Evolutionary conservation across 2,329 filamentous ascomycete genomes (phyloP), one percentile per base, ranked within the genome.

Genomic region (Myriosclerotinia duriaeana): DNA sequence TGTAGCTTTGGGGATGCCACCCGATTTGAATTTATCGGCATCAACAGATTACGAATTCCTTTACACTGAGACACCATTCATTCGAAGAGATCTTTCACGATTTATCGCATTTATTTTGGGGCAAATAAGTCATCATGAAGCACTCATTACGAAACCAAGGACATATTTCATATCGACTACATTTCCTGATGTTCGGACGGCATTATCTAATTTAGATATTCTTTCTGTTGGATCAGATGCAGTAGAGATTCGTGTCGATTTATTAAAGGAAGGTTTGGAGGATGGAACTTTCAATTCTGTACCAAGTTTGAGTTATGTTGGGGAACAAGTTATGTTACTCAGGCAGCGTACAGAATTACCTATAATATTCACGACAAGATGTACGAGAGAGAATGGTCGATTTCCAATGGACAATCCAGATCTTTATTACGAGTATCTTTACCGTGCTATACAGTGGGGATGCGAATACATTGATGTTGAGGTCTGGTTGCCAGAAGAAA

Each of bases 381-480:
- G 92, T 76, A 92, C 87, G 2, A 86, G 84, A 40, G 92, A 96
- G 74, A 95, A 94, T 74, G 92, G 92, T 42, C 87, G 87, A 34
- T 96, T 95, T 69, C 92, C 92, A 0, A 93, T 93, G 89, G 87
- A 92, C 52, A 85, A 92, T 65, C 90, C 91, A 0, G 80, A 82
- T 17, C 76, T 95, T 53, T 94, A 89, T 76, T 91, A 91, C 77
- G 83, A 88, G 67, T 94, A 95, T 74, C 83, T 96, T n/a, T 89
- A 88, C 73, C 87, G 90, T 46, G 92, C 92, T 4, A 91, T 95
- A 64, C 89, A 95, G 74, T 96, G 91, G 91, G 92, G 92, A 1
- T 89, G 92, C 67, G 92, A 96, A 77, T 96, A 96, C 75, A 89
- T 96, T 69, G 92, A 96, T 74, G 91, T 96, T 63, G 92, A 96